A percentile compares a stretch with the other conserved stretches of the same genome.
phyloP scores from a whole-genome alignment of 2,329 filamentous ascomycete species.

The Colletotrichum agaves region DNA sequence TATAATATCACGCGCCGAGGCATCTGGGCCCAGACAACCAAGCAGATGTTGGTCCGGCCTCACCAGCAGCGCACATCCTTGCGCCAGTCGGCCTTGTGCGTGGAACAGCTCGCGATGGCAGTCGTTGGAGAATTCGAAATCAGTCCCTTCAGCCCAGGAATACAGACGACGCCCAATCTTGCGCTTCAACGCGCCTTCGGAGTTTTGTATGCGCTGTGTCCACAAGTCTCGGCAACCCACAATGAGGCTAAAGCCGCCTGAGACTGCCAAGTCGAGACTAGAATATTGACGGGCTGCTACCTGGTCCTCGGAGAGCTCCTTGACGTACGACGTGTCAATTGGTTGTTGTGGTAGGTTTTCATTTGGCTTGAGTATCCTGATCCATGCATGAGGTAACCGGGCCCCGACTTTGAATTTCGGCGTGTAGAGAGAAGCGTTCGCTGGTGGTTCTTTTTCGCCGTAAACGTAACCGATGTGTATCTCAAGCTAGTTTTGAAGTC shows the following conservation, averaged over 20 bases:
- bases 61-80: conserved; percentile 45
- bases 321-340: conserved; percentile 49
- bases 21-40: conserved; percentile 32
- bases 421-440: conserved; percentile 50
- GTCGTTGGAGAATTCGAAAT: conserved; percentile 11
- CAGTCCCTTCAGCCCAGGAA: not conserved
- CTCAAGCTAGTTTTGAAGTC: conserved; percentile 42
- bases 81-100: conserved; percentile 39
- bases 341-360: conserved; percentile 32
- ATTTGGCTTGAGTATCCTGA: conserved; percentile 33
- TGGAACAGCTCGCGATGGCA: conserved; percentile 35
- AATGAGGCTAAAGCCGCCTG: conserved; percentile 9
- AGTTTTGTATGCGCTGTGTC: not conserved
- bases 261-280: conserved; percentile 48
- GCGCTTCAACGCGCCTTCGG: not conserved
- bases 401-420: conserved; percentile 51
- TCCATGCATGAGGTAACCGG: conserved; percentile 54
- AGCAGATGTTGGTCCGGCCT: conserved; percentile 53
- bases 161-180: not conserved
- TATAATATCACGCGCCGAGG: conserved; percentile 10
- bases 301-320: conserved; percentile 44
- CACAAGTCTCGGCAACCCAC: not conserved
- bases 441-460: conserved; percentile 45
- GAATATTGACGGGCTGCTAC: conserved; percentile 45
- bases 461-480: conserved; percentile 58